Conservation (phyloP, 2,329 filamentous ascomycete genomes). For the Helicocarpus griseus region DNA sequence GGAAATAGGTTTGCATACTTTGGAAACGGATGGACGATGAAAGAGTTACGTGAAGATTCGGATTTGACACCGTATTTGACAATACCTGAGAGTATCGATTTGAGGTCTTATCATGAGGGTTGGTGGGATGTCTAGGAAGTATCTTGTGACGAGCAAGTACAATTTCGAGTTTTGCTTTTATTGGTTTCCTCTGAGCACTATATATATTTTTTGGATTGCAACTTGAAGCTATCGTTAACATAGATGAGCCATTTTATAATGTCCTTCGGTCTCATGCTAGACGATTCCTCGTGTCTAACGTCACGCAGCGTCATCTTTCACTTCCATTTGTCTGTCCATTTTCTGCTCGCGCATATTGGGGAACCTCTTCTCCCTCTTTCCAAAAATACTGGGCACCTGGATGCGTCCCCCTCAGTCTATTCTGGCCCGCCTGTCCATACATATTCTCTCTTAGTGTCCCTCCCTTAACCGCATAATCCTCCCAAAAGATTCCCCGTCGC, state of each 20-base stretch:
- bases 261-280: background rate
- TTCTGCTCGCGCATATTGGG: conserved; percentile 14
- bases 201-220: no score
- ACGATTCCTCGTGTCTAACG: no score
- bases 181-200: background rate
- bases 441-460: conserved; percentile 33
- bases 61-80: conserved; percentile 58
- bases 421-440: conserved; percentile 22
- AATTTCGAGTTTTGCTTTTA: background rate
- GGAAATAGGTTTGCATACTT: conserved; percentile 47
- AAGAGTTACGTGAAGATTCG: conserved; percentile 45
- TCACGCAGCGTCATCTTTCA: background rate
- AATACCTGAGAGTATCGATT: conserved; percentile 46
- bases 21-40: conserved; percentile 56
- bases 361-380: conserved; percentile 24
- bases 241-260: background rate
- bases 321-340: background rate
- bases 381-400: conserved; percentile 28
- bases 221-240: no score
- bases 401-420: conserved; percentile 25
- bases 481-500: conserved; percentile 29
- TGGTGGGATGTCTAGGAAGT: conserved; percentile 48
- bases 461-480: conserved; percentile 25
- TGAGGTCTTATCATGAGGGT: conserved; percentile 55
- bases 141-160: background rate